A percentile compares a stretch with the other conserved stretches of the same genome.
These are phyloP conservation scores for Ophiocytium majus DNA, from an alignment of 352 stramenopile genomes.

Conservation along the genomic window DNA sequence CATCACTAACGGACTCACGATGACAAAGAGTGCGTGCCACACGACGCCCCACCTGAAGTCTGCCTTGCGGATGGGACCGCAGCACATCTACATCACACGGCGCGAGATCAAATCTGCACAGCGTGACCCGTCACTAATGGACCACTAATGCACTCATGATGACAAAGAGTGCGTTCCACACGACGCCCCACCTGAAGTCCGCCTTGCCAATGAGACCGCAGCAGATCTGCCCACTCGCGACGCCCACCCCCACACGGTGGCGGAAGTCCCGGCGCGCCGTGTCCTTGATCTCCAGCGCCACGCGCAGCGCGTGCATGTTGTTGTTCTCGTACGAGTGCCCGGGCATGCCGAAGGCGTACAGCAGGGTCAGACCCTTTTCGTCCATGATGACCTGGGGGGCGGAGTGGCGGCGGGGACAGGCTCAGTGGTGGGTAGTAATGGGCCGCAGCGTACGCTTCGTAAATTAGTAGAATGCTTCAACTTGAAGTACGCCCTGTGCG, in stretches of 20 bases:
- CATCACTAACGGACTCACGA: too few relatives aligned
- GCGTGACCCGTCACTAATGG: too few relatives aligned
- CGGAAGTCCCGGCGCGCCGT: constrained; percentile 1
- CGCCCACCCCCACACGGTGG: constrained; percentile 23
- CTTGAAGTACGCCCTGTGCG: too few relatives aligned
- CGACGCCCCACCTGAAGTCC: constrained; percentile 45
- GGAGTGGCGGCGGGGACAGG: too few relatives aligned
- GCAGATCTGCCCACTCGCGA: constrained; percentile 43
- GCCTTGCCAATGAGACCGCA: constrained; percentile 39
- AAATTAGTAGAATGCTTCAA: too few relatives aligned
- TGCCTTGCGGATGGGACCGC: constrained; percentile 34
- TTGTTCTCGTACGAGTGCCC: constrained; percentile 46
- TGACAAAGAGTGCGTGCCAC: too few relatives aligned
- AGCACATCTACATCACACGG: constrained; percentile 38
- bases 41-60: constrained; percentile 48
- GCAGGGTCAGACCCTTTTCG: constrained; percentile 43
- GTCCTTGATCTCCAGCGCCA: constrained; percentile 36
- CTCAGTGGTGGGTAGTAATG: too few relatives aligned
- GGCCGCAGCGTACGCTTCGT: too few relatives aligned
- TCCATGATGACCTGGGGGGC: constrained; percentile 50
- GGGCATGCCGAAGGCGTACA: constrained; percentile 48
- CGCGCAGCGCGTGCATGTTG: constrained; percentile 43
- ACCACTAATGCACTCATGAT: too few relatives aligned
- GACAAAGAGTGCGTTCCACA: too few relatives aligned
- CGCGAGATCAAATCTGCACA: too few relatives aligned